Percentiles rank a stretch among this genome's conserved stretches.
These are phyloP conservation scores for Tetrastigma voinierianum DNA, from an alignment of 164 flowering plant genomes.

Conservation along the genomic window DNA sequence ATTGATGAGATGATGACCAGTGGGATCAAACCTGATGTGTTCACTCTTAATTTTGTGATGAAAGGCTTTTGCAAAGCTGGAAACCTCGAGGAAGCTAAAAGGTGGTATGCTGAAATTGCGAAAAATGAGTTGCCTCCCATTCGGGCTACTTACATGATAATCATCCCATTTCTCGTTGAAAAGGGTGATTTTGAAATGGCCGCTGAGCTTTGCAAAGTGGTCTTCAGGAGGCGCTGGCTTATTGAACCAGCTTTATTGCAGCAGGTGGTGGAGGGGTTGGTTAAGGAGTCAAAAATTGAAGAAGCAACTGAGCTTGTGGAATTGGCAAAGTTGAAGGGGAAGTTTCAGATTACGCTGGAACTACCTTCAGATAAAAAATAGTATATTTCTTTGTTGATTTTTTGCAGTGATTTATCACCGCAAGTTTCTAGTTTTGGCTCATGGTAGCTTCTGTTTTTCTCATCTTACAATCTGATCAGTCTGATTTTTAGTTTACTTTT, in stretches of 20 bases:
- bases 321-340: conserved; percentile 20
- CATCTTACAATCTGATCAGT: too few relatives aligned
- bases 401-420: too few relatives aligned
- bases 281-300: conserved; percentile 23
- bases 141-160: conserved; percentile 4
- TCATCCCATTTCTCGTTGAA: conserved; percentile 28
- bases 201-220: conserved; percentile 23
- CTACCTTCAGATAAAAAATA: conserved; percentile 5
- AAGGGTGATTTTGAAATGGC: conserved; percentile 33
- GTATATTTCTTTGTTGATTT: not conserved
- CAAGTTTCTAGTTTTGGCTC: too few relatives aligned
- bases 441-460: too few relatives aligned
- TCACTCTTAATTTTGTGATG: conserved; percentile 30
- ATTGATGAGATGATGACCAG: conserved; percentile 27
- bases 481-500: too few relatives aligned
- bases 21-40: conserved; percentile 27
- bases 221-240: not conserved
- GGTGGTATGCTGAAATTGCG: conserved; percentile 29
- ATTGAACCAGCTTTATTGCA: conserved; percentile 15
- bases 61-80: conserved; percentile 30
- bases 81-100: conserved; percentile 34
- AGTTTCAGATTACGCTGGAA: conserved; percentile 2
- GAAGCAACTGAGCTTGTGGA: conserved; percentile 36
- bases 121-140: conserved; percentile 14
- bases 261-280: conserved; percentile 35